Percentiles rank a stretch among this genome's conserved stretches.
These are phyloP conservation scores for Tarenaya hassleriana DNA, from an alignment of 345 rosid species.

Conservation along the genomic window DNA sequence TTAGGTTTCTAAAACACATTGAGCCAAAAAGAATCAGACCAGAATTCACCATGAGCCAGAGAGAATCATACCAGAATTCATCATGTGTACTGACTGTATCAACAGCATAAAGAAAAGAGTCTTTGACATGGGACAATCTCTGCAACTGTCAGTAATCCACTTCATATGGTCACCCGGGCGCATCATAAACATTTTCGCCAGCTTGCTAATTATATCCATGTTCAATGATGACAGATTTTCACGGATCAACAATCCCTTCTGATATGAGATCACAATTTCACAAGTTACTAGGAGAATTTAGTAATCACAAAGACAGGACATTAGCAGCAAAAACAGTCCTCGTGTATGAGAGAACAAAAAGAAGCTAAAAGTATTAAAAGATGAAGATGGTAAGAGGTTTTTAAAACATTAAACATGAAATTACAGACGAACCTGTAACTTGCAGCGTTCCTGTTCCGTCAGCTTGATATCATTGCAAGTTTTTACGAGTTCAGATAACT, in stretches of 20 bases:
- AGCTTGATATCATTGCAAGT: conserved; percentile 25
- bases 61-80: conserved; percentile 25
- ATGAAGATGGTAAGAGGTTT: neutral
- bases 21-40: too few species aligned
- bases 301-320: conserved; percentile 5
- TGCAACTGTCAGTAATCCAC: conserved; percentile 50
- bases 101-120: conserved; percentile 59
- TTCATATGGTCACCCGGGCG: conserved; percentile 45
- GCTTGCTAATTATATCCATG: conserved; percentile 49
- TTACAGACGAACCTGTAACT: conserved; percentile 27
- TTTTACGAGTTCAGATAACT: conserved; percentile 35
- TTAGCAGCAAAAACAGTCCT: neutral
- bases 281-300: conserved; percentile 4
- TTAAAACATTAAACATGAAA: neutral
- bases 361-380: conserved; percentile 1
- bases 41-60: too few species aligned
- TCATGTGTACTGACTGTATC: conserved; percentile 51
- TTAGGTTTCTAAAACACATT: too few species aligned
- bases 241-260: conserved; percentile 36
- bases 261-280: conserved; percentile 22
- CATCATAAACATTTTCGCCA: conserved; percentile 45
- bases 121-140: conserved; percentile 45
- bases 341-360: neutral
- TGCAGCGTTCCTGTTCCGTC: conserved; percentile 25
- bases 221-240: conserved; percentile 42